Base-by-base conservation (phyloP, 495 filamentous ascomycete genomes). In the Neurospora sp. region DNA sequence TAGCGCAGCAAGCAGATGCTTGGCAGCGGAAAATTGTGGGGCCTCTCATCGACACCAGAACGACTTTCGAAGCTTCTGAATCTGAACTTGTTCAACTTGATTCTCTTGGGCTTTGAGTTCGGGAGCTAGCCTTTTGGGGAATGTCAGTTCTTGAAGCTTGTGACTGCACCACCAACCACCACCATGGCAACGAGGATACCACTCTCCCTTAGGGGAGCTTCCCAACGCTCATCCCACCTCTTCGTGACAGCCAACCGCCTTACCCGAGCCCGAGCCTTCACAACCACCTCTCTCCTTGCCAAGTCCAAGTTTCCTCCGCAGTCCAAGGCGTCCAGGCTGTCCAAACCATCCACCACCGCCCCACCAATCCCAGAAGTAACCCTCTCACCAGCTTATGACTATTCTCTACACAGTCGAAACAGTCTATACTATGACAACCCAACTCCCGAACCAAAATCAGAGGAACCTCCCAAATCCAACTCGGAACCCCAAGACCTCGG, bases 111-210 rank as follows among this genome's bases (percentile, higher is more conserved):
- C 31, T 68, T 37, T 8, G 70, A 69, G 53, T 31, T 8, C 20
- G 53, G 53, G 6, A 61, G 22, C 53, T 61, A 61, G 53, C 22
- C 12, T 16, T 35, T 61, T 61, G 12, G 22, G 53, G 53, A 35
- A 16, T 18, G 7, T 18, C 27, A 14, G 12, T 10, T 35, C 1
- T 35, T 18, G 22, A 61, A 16, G 22, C 22, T 35, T 35, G 53
- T 31, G 27, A 4, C 27, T 37, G 14, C n/a, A 70, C 68, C 38
- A 44, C 5, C 27, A 27, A 16, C 71, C 40, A 70, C 38, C 71
- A 70, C 53, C 53, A 76, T 76, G 75, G 73, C 75, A 20, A 61
- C 69, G 27, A 71, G 75, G 14, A 31, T 71, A 10, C 35, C 70
- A 38, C 44, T 74, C 22, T 61, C 53, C 10, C 31, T 22, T 3